Conservation (phyloP, 176 grass and related monocot species). For the Cymbopogon citratus region DNA sequence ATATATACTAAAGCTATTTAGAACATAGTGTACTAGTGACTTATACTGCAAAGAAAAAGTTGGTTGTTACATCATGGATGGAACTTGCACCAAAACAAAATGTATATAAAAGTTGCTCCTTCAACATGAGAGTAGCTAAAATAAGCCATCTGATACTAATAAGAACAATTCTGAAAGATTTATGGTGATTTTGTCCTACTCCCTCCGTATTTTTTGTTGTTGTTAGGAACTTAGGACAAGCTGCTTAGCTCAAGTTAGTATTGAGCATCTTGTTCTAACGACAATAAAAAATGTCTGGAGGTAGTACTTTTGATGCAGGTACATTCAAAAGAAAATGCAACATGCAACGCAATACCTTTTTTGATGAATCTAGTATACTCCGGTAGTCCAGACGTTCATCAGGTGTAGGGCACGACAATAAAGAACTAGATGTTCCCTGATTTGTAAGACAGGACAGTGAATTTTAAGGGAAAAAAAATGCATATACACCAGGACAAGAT, state of each 20-base stretch:
- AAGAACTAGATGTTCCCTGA: conserved; percentile 59
- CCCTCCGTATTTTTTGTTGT: background rate
- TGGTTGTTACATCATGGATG: background rate
- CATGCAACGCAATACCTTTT: conserved; percentile 46
- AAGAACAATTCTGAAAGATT: conserved; percentile 10
- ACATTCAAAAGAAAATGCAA: conserved; percentile 25
- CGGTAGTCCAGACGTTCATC: conserved; percentile 82
- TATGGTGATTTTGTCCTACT: background rate
- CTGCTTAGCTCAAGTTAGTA: background rate
- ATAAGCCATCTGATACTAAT: background rate
- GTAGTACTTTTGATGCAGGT: conserved; percentile 5
- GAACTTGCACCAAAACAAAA: background rate
- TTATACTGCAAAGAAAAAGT: background rate
- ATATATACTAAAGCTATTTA: conserved; percentile 18
- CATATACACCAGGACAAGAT: conserved; percentile 17
- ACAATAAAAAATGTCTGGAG: background rate
- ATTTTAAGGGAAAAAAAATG: conserved; percentile 12
- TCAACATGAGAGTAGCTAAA: background rate
- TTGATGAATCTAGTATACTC: conserved; percentile 63
- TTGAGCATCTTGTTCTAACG: background rate
- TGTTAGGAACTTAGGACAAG: background rate
- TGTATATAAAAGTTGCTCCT: background rate
- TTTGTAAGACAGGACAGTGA: conserved; percentile 2
- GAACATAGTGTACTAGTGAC: background rate
- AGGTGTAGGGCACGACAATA: conserved; percentile 60